phyloP scores from a whole-genome alignment of 1,284 basidiomycete genomes.

The Fomitopsis schrenkii region DNA sequence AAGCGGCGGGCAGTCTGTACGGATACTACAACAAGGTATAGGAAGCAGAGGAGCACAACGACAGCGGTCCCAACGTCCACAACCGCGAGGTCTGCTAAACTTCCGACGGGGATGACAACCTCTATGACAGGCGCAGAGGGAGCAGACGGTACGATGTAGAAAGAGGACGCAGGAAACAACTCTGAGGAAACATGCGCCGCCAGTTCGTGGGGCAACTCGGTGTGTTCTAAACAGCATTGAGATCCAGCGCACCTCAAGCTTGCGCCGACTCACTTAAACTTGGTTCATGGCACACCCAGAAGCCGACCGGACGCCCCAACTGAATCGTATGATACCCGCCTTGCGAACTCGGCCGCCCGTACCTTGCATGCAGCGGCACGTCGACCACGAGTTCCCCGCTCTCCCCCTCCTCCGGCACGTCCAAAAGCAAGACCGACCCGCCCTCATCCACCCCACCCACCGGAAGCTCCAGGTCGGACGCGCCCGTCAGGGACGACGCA shows the following conservation, averaged over 20 bases:
- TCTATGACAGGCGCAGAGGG: slow-evolving; percentile 1
- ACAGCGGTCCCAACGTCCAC: slow-evolving; percentile 41
- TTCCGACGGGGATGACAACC: slow-evolving; percentile 36
- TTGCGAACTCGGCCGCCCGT: slow-evolving; percentile 29
- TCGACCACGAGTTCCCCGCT: slow-evolving; percentile 26
- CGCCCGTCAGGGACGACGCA: slow-evolving; percentile 36
- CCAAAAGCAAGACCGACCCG: slow-evolving; percentile 36
- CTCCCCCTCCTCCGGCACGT: slow-evolving; percentile 16
- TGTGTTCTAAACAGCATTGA: neutral
- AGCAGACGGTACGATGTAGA: slow-evolving; percentile 9
- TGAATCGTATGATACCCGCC: slow-evolving; percentile 20
- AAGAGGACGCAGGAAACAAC: slow-evolving; percentile 5
- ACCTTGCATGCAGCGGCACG: slow-evolving; percentile 49
- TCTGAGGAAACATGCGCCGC: slow-evolving; percentile 15
- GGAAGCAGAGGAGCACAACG: slow-evolving; percentile 35
- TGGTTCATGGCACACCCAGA: slow-evolving; percentile 32
- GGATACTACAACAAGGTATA: slow-evolving; percentile 30
- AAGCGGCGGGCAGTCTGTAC: slow-evolving; percentile 18
- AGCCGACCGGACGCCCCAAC: slow-evolving; percentile 34
- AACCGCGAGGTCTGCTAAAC: slow-evolving; percentile 29
- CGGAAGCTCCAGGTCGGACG: slow-evolving; percentile 45
- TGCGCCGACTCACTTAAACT: slow-evolving; percentile 7
- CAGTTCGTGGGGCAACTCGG: slow-evolving; percentile 8
- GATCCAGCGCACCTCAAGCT: too few species aligned
- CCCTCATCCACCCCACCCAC: slow-evolving; percentile 35